Evolutionary conservation across 2,329 filamentous ascomycete species (phyloP), one percentile per base, ranked within the genome.

Genomic region (Sporothrix brasiliensis): DNA sequence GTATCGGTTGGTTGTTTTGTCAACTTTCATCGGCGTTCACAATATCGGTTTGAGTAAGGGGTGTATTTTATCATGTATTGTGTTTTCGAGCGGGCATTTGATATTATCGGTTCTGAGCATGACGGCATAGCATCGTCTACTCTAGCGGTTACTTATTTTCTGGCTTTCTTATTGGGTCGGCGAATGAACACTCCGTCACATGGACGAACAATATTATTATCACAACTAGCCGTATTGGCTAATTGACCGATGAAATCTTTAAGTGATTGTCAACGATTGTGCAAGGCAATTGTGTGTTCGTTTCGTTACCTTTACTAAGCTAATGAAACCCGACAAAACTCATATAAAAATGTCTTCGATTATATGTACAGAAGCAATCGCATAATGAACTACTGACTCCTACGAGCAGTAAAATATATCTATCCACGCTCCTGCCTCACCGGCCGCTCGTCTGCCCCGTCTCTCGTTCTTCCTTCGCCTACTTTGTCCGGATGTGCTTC

Each of bases 401-500:
- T 16, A 10, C 39, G 58, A 63, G 39, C 39, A 47, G 58, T 21
- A 27, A 47, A 61, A 63, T 63, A 47, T 47, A 24, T 63, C n/a
- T 63, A n/a, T 41, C 19, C 11, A 50, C 47, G 47, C n/a, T 19
- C 19, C 49, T n/a, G 21, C 6, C 58, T 10, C 19, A 10, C 4
- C 6, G 19, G 10, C 6, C 56, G 10, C 2, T 19, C 39, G 5
- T 30, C 34, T 61, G 27, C 27, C 53, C 49, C 53, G 53, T 71
- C 56, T 69, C 69, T 71, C 70, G 6, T 21, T 10, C 11, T 19
- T 30, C 4, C 54, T 5, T 21, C 24, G 4, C 21, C n/a, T 89
- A 94, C 83, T 94, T 94, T 74, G 92, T 92, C 77, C 90, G 87
- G 79, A 94, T 88, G 77, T 91, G 88, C 87, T 97, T 98, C 79